phyloP scores from a whole-genome alignment of 306 rosid genomes.

The Malus asiatica region DNA sequence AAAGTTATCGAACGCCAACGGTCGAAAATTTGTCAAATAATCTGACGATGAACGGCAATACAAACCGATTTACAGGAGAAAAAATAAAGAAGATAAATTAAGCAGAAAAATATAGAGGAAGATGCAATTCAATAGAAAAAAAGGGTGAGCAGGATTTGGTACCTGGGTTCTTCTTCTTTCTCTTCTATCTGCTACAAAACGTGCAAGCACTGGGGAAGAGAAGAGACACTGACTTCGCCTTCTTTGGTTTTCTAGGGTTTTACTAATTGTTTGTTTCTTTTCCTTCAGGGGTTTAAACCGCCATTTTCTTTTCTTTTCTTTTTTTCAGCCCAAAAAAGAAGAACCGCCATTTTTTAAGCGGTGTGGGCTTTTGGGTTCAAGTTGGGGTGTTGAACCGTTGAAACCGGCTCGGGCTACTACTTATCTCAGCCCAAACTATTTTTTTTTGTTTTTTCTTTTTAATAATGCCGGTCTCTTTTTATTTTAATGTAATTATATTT shows the following conservation, averaged over 20 bases:
- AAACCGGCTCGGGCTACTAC: background rate
- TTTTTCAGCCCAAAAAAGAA: too few relatives aligned
- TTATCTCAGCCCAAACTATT: background rate
- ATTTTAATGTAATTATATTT: background rate
- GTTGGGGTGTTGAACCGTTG: background rate
- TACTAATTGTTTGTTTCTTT: background rate
- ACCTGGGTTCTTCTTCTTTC: background rate
- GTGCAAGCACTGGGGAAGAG: background rate
- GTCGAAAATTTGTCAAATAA: background rate
- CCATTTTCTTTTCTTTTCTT: background rate
- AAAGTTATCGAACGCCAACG: background rate
- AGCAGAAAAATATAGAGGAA: background rate
- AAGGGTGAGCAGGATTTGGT: background rate
- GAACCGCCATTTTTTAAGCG: background rate
- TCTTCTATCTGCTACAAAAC: background rate
- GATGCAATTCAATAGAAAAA: background rate
- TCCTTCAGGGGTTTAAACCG: background rate
- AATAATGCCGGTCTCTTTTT: too few relatives aligned
- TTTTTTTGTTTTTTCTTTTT: background rate
- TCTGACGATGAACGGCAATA: background rate
- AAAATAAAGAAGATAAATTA: background rate
- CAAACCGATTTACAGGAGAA: too few relatives aligned
- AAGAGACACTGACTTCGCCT: background rate
- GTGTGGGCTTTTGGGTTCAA: background rate
- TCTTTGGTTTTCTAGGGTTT: background rate